A percentile compares a stretch with the other conserved stretches of the same genome.
Conservation (phyloP, 345 rosid species). For the Rhizophora mangle region DNA sequence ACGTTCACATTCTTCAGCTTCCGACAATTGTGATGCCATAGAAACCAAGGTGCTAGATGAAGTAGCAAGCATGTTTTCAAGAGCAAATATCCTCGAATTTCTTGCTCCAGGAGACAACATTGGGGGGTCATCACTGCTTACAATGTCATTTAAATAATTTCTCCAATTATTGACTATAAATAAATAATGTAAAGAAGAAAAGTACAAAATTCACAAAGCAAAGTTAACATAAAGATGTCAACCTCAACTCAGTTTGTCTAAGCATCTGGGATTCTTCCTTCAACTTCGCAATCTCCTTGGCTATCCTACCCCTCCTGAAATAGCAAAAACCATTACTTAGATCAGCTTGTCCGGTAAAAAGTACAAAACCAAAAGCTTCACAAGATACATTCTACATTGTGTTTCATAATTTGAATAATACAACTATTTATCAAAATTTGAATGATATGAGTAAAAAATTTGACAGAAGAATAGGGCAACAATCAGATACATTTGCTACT, state of each 20-base stretch:
- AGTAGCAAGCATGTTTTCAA: conserved; percentile 92
- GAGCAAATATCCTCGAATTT: conserved; percentile 87
- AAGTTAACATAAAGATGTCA: conserved; percentile 11
- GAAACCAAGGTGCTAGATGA: conserved; percentile 83
- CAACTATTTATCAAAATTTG: neutral
- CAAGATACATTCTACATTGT: neutral
- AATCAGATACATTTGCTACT: too few species aligned
- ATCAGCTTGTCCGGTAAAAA: conserved; percentile 4
- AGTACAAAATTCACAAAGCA: neutral
- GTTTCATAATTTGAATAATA: too few species aligned
- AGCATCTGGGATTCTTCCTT: conserved; percentile 71
- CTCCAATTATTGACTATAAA: neutral
- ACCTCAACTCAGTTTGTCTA: conserved; percentile 63
- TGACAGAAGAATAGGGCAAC: too few species aligned
- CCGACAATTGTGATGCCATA: conserved; percentile 97
- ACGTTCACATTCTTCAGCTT: conserved; percentile 96
- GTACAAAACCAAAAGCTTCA: neutral
- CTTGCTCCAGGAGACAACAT: conserved; percentile 95
- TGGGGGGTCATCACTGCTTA: conserved; percentile 52
- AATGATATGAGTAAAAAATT: neutral
- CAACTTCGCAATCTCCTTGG: conserved; percentile 71
- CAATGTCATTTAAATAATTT: conserved; percentile 14
- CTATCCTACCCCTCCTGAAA: conserved; percentile 87
- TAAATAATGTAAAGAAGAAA: neutral
- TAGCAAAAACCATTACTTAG: conserved; percentile 20